These are phyloP conservation scores for Phytophthora europaea DNA, from an alignment of 352 stramenopile species.

Conservation along the genomic window DNA sequence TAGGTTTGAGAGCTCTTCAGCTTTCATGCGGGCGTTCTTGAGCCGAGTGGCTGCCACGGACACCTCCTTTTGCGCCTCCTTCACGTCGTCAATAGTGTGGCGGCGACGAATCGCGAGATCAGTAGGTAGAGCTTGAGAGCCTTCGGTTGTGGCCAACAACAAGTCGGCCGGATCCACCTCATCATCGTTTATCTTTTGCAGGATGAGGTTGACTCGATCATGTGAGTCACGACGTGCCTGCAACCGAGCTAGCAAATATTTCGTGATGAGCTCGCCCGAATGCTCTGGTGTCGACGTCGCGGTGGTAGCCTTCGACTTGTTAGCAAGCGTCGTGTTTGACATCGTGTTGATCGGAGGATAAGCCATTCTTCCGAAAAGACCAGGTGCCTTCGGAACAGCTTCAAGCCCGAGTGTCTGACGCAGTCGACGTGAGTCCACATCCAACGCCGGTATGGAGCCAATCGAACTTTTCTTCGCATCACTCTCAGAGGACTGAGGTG, in stretches of 20 bases:
- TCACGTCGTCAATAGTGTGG: conserved; percentile 86
- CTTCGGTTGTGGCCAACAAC: conserved; percentile 25
- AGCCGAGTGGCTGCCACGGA: conserved; percentile 72
- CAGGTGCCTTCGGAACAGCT: conserved; percentile 17
- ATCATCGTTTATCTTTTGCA: conserved; percentile 80
- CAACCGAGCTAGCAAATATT: conserved; percentile 80
- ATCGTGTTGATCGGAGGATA: conserved; percentile 20
- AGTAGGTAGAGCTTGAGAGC: conserved; percentile 37
- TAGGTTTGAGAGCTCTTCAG: conserved; percentile 80
- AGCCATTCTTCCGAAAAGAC: conserved; percentile 22
- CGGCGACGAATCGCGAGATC: conserved; percentile 74
- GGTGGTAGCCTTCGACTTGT: conserved; percentile 19
- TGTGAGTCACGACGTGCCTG: conserved; percentile 66
- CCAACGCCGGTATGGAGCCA: conserved; percentile 57
- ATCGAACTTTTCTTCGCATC: conserved; percentile 20
- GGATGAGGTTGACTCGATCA: conserved; percentile 55
- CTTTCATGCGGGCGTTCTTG: conserved; percentile 77
- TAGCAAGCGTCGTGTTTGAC: conserved; percentile 2
- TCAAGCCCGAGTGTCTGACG: conserved; percentile 50
- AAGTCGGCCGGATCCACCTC: conserved; percentile 68
- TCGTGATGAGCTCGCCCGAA: conserved; percentile 56
- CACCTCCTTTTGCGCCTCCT: conserved; percentile 78
- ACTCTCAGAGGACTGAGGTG: conserved; percentile 18
- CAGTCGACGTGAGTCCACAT: conserved; percentile 67
- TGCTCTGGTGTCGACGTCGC: conserved; percentile 26